Base-by-base conservation (phyloP, 305 asterid species). In the Stenogyne calaminthoides region DNA sequence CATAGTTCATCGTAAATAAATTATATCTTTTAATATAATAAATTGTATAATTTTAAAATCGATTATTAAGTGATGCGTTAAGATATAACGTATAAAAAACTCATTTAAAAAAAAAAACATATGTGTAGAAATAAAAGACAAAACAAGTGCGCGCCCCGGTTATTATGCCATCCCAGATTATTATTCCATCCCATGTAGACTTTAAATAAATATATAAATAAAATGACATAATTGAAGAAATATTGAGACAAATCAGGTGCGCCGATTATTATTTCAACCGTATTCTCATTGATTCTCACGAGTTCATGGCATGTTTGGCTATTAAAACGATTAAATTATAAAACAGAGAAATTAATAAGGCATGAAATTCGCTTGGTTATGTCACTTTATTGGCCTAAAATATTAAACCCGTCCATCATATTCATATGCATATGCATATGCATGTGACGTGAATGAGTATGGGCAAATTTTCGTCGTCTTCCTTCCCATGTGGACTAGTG, bases 241-340 rank as follows among this genome's bases (percentile, higher is more conserved):
- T 14, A 61, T 34, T 15, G 19, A 32, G 47, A 61, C 22, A 36
- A 60, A 60, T 15, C 3, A 16, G 67, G 49, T 18, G 67, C 52
- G n/a, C 4, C 29, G 27, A 15, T 9, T 59, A 59, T 37, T 36
- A 19, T 62, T 62, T 15, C 51, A 62, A 62, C 29, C 12, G 29
- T 9, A 9, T 16, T 34, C 18, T 59, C 65, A 59, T 57, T 20
- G 14, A 1, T 12, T 3, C 14, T 1, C 5, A 44, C 2, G 29
- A 19, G 61, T 20, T 55, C 61, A 42, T 44, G 61, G 63, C 61
- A 71, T 71, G 56, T 47, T 37, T 47, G 69, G 73, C 5, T 52
- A 46, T n/a, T 69, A 0, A 19, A 71, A 25, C 29, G 29, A 58
- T 4, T 15, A 27, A 54, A 46, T 54, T 54, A 32, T 32, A 1